Evolutionary conservation across 2,329 filamentous ascomycete species (phyloP).

Genomic region (Diaporthe sp.): DNA sequence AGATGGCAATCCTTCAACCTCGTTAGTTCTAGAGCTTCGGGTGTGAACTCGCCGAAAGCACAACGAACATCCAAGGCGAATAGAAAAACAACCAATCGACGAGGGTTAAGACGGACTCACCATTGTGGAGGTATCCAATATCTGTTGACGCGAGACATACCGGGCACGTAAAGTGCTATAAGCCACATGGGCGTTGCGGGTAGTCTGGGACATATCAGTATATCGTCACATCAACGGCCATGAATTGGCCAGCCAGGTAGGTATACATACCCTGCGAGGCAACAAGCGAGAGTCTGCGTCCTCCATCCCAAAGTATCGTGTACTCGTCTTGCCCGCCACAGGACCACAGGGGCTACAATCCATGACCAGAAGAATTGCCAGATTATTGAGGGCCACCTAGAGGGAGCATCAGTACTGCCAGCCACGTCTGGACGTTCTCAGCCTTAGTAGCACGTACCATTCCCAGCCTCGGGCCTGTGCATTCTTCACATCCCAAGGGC

Average conservation of each 20-base stretch:
- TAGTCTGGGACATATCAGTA: constrained; percentile 57
- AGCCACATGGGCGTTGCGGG: constrained; percentile 78
- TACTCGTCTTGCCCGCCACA: constrained; percentile 73
- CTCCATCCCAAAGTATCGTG: constrained; percentile 77
- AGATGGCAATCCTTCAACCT: constrained; percentile 65
- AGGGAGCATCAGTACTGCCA: constrained; percentile 42
- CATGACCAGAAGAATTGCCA: constrained; percentile 77
- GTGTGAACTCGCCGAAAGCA: too few relatives aligned
- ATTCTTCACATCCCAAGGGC: constrained; percentile 62
- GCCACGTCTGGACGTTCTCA: not conserved
- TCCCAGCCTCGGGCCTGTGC: constrained; percentile 71
- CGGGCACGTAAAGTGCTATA: constrained; percentile 67
- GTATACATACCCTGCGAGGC: constrained; percentile 57
- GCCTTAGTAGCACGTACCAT: constrained; percentile 60
- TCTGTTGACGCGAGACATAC: constrained; percentile 64
- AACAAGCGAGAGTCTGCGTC: constrained; percentile 70
- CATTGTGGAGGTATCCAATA: constrained; percentile 74
- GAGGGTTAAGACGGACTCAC: constrained; percentile 54
- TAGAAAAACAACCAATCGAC: not conserved
- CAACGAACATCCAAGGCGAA: not conserved
- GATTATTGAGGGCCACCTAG: constrained; percentile 70
- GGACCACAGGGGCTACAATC: constrained; percentile 71
- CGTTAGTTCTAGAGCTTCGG: not conserved
- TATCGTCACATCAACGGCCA: not conserved
- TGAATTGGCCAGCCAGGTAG: constrained; percentile 7